phyloP scores from a whole-genome alignment of 306 rosid species.

The Lathyrus oleraceus region DNA sequence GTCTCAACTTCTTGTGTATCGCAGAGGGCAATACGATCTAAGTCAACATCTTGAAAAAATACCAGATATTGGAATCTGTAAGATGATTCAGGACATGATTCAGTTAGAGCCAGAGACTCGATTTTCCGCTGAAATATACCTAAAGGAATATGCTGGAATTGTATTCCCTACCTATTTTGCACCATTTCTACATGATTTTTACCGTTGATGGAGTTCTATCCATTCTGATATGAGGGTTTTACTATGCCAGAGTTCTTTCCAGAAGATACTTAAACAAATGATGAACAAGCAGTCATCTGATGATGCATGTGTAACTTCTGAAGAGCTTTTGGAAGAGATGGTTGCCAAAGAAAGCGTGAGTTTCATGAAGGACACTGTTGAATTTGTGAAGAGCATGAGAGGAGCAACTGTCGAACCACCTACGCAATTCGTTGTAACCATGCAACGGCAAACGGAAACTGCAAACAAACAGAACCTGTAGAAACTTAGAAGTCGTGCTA shows the following conservation, averaged over 20 bases:
- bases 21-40: slow-evolving; percentile 96
- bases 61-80: slow-evolving; percentile 87
- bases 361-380: slow-evolving; percentile 56
- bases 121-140: slow-evolving; percentile 80
- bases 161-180: slow-evolving; percentile 89
- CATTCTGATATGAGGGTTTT: slow-evolving; percentile 96
- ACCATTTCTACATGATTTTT: slow-evolving; percentile 88
- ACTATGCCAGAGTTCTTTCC: slow-evolving; percentile 87
- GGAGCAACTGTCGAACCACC: too few species aligned
- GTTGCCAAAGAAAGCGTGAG: slow-evolving; percentile 56
- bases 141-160: slow-evolving; percentile 70
- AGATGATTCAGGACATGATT: slow-evolving; percentile 94
- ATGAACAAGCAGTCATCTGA: slow-evolving; percentile 56
- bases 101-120: slow-evolving; percentile 88
- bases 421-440: too few species aligned
- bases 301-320: slow-evolving; percentile 43
- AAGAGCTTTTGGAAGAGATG: slow-evolving; percentile 53
- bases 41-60: slow-evolving; percentile 94
- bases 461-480: too few species aligned
- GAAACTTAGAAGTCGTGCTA: too few species aligned
- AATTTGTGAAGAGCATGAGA: too few species aligned
- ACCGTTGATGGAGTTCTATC: slow-evolving; percentile 88
- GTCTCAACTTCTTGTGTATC: slow-evolving; percentile 95
- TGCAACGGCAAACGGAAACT: too few species aligned
- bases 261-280: slow-evolving; percentile 90